Conservation (phyloP, 2,329 filamentous ascomycete species). For the Calonectria pauciramosa region DNA sequence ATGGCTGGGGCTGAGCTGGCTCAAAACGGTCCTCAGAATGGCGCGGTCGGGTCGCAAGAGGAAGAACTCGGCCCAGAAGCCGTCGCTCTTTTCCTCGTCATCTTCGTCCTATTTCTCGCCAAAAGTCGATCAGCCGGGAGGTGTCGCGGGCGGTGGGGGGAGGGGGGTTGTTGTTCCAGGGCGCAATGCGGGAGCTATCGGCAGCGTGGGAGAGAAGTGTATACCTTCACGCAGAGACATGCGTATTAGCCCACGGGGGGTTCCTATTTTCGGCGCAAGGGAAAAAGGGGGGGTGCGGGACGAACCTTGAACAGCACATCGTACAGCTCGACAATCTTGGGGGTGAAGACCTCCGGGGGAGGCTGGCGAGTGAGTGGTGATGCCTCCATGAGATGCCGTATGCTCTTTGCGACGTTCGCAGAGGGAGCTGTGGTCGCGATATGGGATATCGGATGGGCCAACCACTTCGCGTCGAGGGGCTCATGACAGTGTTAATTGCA, state of each 20-base stretch:
- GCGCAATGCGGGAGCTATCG: slow-evolving; percentile 8
- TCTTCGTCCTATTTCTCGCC: slow-evolving; percentile 68
- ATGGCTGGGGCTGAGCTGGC: slow-evolving; percentile 79
- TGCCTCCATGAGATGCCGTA: slow-evolving; percentile 75
- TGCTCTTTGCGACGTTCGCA: slow-evolving; percentile 12
- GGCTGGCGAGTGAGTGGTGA: slow-evolving; percentile 95
- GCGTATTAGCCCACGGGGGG: slow-evolving; percentile 32
- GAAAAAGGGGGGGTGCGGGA: slow-evolving; percentile 22
- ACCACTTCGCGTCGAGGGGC: slow-evolving; percentile 27
- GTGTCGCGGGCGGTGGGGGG: slow-evolving; percentile 27
- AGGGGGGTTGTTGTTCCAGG: not conserved
- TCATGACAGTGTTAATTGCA: slow-evolving; percentile 10
- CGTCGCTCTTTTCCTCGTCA: slow-evolving; percentile 80
- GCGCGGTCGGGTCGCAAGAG: slow-evolving; percentile 83
- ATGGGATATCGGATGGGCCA: slow-evolving; percentile 16
- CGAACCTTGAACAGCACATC: slow-evolving; percentile 82
- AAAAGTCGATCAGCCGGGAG: slow-evolving; percentile 47
- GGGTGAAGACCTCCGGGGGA: slow-evolving; percentile 90
- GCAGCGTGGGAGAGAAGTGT: slow-evolving; percentile 24
- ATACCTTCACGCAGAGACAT: slow-evolving; percentile 43
- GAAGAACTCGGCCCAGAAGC: slow-evolving; percentile 98
- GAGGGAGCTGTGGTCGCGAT: slow-evolving; percentile 26
- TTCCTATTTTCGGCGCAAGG: slow-evolving; percentile 1
- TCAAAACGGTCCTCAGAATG: slow-evolving; percentile 77
- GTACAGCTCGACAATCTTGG: slow-evolving; percentile 94